phyloP scores from a whole-genome alignment of 1,284 basidiomycete species.

The Marasmius sp. region DNA sequence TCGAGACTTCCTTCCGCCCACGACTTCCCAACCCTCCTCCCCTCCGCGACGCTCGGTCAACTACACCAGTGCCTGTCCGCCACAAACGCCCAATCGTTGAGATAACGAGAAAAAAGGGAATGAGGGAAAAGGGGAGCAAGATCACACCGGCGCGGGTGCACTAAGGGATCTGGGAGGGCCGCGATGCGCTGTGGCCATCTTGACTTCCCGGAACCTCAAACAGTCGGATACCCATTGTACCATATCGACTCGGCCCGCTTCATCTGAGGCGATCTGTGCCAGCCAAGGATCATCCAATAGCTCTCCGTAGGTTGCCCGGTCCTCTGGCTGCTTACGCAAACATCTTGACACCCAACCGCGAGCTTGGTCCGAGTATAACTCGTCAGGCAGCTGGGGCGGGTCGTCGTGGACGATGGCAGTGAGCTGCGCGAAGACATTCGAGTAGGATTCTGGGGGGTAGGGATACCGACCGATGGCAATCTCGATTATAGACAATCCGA shows the following conservation, averaged over 20 bases:
- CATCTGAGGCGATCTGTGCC: constrained; percentile 52
- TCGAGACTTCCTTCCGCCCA: too few relatives aligned
- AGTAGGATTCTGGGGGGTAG: constrained; percentile 97
- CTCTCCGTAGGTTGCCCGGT: constrained; percentile 83
- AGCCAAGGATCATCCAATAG: constrained; percentile 55
- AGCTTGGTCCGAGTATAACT: constrained; percentile 44
- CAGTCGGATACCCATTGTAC: constrained; percentile 75
- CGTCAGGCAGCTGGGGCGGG: constrained; percentile 79
- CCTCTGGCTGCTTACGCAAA: constrained; percentile 76
- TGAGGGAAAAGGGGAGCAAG: background rate
- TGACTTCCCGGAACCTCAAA: constrained; percentile 33
- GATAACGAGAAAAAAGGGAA: background rate
- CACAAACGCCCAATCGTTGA: background rate
- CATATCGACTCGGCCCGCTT: constrained; percentile 81
- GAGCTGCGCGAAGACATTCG: constrained; percentile 86
- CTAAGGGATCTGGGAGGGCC: background rate
- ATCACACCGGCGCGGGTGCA: background rate
- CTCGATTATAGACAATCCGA: constrained; percentile 95
- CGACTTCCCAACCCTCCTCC: background rate
- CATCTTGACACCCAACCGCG: constrained; percentile 64
- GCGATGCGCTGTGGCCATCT: background rate
- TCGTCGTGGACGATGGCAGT: constrained; percentile 96
- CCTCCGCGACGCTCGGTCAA: background rate
- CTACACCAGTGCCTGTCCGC: background rate
- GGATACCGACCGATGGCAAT: constrained; percentile 92